Conservation (phyloP, 1,139 yeast genomes). For the Zygoascus sp. region DNA sequence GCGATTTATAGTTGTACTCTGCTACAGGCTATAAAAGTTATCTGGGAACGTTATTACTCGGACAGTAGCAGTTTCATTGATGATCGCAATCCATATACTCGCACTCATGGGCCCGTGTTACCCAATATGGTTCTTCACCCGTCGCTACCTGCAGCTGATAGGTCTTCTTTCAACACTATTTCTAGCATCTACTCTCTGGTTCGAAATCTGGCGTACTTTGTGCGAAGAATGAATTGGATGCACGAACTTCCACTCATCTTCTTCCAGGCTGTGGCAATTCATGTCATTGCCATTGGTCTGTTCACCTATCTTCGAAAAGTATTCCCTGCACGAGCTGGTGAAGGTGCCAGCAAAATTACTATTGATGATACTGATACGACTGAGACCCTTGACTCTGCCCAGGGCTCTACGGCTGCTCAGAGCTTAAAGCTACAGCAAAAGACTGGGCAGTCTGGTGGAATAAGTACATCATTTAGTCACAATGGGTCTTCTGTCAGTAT, state of each 20-base stretch:
- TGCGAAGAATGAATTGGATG: conserved; percentile 29
- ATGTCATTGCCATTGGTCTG: conserved; percentile 30
- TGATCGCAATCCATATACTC: conserved; percentile 4
- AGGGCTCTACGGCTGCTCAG: not conserved
- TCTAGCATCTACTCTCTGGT: conserved; percentile 24
- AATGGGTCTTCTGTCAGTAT: not conserved
- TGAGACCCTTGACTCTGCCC: not conserved
- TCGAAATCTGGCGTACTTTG: conserved; percentile 22
- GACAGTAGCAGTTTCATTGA: not conserved
- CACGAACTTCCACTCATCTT: conserved; percentile 29
- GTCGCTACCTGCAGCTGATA: conserved; percentile 13
- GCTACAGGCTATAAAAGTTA: conserved; percentile 26
- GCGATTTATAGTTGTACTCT: conserved; percentile 34
- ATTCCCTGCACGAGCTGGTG: conserved; percentile 23
- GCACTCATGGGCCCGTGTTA: not conserved
- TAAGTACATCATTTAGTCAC: not conserved
- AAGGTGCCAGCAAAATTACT: conserved; percentile 12
- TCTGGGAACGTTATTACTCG: conserved; percentile 21
- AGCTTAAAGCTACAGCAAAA: not conserved
- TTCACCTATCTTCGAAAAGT: conserved; percentile 28
- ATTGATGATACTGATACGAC: conserved; percentile 13
- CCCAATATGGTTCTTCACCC: conserved; percentile 3
- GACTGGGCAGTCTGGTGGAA: not conserved
- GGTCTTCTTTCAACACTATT: conserved; percentile 25
- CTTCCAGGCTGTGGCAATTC: conserved; percentile 30